Percentiles rank a stretch among this genome's conserved stretches.
Evolutionary conservation across 1,284 basidiomycete species (phyloP).

Genomic region (Volvariella volvacea): DNA sequence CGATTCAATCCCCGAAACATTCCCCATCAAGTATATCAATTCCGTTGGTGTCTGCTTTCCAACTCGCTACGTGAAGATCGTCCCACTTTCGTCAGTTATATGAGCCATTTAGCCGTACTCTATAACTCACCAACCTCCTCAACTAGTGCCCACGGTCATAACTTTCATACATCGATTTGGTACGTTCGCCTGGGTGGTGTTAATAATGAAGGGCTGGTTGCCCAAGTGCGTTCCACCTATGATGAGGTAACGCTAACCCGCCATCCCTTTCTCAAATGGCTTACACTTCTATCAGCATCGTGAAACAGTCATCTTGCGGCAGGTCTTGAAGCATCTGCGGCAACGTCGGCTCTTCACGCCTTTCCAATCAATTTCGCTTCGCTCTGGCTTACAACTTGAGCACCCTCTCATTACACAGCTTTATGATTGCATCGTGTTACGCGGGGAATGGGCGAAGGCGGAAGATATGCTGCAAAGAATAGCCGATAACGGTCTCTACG

Average conservation of each 20-base stretch:
- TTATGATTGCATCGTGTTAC: conserved; percentile 58
- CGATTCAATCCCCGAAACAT: conserved; percentile 55
- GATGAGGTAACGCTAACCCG: conserved; percentile 46
- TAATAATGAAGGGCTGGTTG: conserved; percentile 45
- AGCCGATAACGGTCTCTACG: conserved; percentile 50
- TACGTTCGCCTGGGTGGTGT: conserved; percentile 58
- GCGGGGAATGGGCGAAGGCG: conserved; percentile 56
- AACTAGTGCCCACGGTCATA: conserved; percentile 58
- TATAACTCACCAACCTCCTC: conserved; percentile 5
- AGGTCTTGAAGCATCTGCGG: conserved; percentile 75
- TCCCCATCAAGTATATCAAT: conserved; percentile 50
- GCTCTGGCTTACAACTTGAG: conserved; percentile 55
- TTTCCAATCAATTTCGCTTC: conserved; percentile 53
- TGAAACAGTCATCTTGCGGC: conserved; percentile 57
- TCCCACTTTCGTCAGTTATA: conserved; percentile 58
- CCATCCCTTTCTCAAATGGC: conserved; percentile 5
- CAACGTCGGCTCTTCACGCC: conserved; percentile 67
- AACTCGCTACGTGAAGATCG: conserved; percentile 62
- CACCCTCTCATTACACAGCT: conserved; percentile 67
- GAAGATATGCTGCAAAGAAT: conserved; percentile 50
- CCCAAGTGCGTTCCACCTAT: conserved; percentile 40
- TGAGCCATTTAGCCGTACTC: background rate
- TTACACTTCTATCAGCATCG: conserved; percentile 39
- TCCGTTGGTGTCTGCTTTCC: conserved; percentile 51
- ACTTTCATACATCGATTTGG: conserved; percentile 77